Conservation (phyloP, 2,329 filamentous ascomycete genomes). For the Penicillium sumatraense region DNA sequence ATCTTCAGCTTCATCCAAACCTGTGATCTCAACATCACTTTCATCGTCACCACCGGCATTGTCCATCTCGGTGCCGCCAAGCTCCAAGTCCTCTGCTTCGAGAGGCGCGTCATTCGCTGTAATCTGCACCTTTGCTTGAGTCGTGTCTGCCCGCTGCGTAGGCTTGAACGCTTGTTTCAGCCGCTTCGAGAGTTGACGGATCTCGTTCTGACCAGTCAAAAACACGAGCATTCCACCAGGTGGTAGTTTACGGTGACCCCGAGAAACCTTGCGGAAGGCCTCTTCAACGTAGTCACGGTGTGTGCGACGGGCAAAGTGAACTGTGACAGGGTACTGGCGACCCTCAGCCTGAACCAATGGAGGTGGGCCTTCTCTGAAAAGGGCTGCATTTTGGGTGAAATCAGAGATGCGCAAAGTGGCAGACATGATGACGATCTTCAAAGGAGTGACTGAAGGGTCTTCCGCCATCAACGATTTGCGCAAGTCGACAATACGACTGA, state of each 20-base stretch:
- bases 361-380: constrained; percentile 75
- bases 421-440: constrained; percentile 98
- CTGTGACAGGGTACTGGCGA: constrained; percentile 85
- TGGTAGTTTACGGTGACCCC: constrained; percentile 87
- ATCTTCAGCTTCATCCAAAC: constrained; percentile 62
- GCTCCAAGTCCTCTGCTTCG: constrained; percentile 85
- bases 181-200: constrained; percentile 77
- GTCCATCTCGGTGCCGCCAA: constrained; percentile 63
- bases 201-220: constrained; percentile 91
- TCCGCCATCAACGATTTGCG: constrained; percentile 75
- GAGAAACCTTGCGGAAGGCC: constrained; percentile 81
- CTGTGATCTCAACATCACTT: constrained; percentile 64
- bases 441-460: constrained; percentile 70
- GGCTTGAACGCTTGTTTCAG: constrained; percentile 71
- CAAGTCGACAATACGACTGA: constrained; percentile 87
- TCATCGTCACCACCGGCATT: constrained; percentile 57
- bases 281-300: constrained; percentile 89
- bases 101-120: constrained; percentile 77
- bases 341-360: constrained; percentile 90
- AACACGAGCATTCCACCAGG: constrained; percentile 92
- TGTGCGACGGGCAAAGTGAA: constrained; percentile 85
- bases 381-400: constrained; percentile 78
- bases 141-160: constrained; percentile 54
- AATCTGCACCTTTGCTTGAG: constrained; percentile 72
- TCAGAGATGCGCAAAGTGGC: constrained; percentile 90